Percentiles rank a stretch among this genome's conserved stretches.
These are phyloP conservation scores for Trapa incisa DNA, from an alignment of 345 rosid species.

Conservation along the genomic window DNA sequence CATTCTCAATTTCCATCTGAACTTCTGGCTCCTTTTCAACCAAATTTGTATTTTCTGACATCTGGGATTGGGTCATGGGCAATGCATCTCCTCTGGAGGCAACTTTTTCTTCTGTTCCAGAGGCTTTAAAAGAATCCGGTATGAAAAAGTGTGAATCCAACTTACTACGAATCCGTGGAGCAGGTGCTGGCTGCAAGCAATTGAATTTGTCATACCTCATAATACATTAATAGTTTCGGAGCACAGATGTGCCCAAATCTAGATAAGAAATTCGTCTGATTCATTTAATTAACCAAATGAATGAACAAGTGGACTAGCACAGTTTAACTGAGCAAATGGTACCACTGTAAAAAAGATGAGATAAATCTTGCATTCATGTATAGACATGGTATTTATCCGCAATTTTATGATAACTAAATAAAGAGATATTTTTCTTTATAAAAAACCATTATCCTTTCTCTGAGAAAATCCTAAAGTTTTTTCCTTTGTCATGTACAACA, in stretches of 20 bases:
- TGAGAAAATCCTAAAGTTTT: not conserved
- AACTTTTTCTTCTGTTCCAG: constrained; percentile 31
- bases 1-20: constrained; percentile 53
- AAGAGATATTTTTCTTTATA: not conserved
- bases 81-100: constrained; percentile 18
- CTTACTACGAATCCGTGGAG: constrained; percentile 70
- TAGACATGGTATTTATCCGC: not conserved
- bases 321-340: not conserved
- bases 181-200: constrained; percentile 59
- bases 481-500: not conserved
- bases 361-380: not conserved
- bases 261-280: not conserved
- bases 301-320: not conserved
- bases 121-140: constrained; percentile 47
- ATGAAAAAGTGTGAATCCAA: constrained; percentile 74
- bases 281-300: constrained; percentile 2
- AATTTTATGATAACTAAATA: not conserved
- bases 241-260: not conserved
- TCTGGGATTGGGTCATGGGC: constrained; percentile 14
- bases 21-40: constrained; percentile 35
- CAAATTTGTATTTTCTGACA: constrained; percentile 23
- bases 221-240: not conserved
- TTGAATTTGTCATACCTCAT: not conserved
- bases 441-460: not conserved
- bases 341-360: not conserved